These are phyloP conservation scores for Fusarium haematococcum DNA, from an alignment of 2,329 filamentous ascomycete species.

Conservation along the genomic window DNA sequence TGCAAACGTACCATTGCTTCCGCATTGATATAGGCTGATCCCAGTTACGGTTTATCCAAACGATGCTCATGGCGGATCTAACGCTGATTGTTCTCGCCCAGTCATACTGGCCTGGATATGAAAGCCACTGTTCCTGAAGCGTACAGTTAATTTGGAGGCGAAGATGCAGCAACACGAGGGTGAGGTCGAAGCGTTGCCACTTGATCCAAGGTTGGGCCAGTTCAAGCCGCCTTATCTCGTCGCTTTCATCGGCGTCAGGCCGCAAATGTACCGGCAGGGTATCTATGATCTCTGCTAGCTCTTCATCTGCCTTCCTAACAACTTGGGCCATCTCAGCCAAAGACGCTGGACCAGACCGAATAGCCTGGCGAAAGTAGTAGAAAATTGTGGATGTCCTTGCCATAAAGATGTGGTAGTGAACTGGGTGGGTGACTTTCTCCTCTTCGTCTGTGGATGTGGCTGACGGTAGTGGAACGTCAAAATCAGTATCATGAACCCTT, in stretches of 20 bases:
- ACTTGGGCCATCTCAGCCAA: not conserved
- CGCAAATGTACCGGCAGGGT: not conserved
- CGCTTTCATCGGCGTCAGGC: not conserved
- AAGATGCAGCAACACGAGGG: conserved; percentile 21
- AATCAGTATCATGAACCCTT: not conserved
- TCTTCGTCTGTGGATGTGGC: not conserved
- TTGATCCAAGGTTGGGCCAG: conserved; percentile 21
- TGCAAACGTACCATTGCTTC: conserved; percentile 18
- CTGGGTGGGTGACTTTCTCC: not conserved
- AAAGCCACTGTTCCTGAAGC: conserved; percentile 16
- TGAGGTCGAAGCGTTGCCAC: conserved; percentile 27
- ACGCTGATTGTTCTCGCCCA: conserved; percentile 19
- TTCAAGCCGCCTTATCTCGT: not conserved
- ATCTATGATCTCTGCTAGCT: not conserved
- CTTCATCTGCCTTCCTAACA: not conserved
- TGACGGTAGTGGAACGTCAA: not conserved
- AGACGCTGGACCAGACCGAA: not conserved
- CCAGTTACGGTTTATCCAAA: conserved; percentile 28
- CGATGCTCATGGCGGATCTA: conserved; percentile 13
- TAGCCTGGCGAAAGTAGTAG: not conserved
- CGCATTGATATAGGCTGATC: conserved; percentile 23
- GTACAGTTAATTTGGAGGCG: conserved; percentile 17
- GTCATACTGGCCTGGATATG: conserved; percentile 6
- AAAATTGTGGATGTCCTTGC: not conserved
- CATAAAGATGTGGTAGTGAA: not conserved